These are phyloP conservation scores for Cornus florida DNA, from an alignment of 148 eudicot genomes.

Conservation along the genomic window DNA sequence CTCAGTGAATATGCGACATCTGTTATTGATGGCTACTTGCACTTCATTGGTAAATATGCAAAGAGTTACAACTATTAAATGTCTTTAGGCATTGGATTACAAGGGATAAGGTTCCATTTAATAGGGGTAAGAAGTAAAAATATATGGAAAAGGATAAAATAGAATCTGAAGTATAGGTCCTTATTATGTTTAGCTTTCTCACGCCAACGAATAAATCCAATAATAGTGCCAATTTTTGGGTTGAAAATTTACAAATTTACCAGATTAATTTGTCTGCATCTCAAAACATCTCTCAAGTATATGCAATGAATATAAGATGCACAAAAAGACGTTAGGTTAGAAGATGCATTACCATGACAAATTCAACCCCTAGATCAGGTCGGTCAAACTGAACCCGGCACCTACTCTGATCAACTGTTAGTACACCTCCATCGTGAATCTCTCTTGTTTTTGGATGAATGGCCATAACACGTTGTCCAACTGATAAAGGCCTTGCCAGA, in stretches of 20 bases:
- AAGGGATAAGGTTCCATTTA: background rate
- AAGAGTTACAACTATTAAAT: background rate
- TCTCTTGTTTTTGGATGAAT: slow-evolving; percentile 94
- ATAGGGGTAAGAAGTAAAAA: background rate
- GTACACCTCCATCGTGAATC: slow-evolving; percentile 83
- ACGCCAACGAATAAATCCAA: background rate
- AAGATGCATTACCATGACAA: slow-evolving; percentile 66
- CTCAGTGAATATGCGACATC: background rate
- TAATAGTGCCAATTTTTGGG: background rate
- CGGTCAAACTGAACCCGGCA: slow-evolving; percentile 95
- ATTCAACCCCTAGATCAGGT: slow-evolving; percentile 97
- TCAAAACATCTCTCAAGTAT: background rate
- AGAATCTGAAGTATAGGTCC: background rate
- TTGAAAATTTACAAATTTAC: background rate
- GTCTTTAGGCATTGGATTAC: background rate
- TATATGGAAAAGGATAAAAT: background rate
- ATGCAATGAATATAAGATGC: background rate
- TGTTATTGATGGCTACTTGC: background rate
- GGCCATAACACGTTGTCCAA: slow-evolving; percentile 93
- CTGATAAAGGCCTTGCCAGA: slow-evolving; percentile 94
- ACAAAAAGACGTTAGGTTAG: background rate
- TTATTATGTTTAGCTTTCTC: background rate
- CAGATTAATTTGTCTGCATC: background rate
- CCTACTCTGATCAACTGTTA: slow-evolving; percentile 83
- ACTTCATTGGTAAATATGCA: background rate